A percentile compares a stretch with the other conserved stretches of the same genome.
phyloP scores from a whole-genome alignment of 2,329 filamentous ascomycete genomes.

The Colletotrichum liaoningense region DNA sequence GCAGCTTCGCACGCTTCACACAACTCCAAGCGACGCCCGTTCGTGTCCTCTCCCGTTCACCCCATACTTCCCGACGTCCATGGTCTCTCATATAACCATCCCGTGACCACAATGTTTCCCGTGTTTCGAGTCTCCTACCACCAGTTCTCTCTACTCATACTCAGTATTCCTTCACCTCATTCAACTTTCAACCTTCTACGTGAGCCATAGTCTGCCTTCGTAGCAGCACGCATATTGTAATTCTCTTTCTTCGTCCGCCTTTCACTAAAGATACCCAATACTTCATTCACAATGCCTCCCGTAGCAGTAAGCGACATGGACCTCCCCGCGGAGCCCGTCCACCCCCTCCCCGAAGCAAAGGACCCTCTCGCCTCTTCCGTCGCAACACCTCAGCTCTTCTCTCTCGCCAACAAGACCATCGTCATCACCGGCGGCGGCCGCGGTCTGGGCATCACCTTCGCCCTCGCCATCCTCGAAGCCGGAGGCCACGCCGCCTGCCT shows the following conservation, averaged over 20 bases:
- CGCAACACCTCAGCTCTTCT: conserved; percentile 51
- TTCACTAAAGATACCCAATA: conserved; percentile 6
- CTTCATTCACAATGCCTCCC: conserved; percentile 32
- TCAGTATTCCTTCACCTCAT: neutral
- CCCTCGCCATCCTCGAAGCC: conserved; percentile 60
- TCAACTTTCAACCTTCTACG: neutral
- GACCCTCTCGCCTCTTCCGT: conserved; percentile 45
- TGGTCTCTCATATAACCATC: conserved; percentile 13
- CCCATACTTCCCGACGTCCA: neutral
- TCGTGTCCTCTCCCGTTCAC: conserved; percentile 2
- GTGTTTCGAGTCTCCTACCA: neutral
- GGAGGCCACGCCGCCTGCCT: conserved; percentile 61
- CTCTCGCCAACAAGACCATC: conserved; percentile 55
- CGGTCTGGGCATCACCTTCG: conserved; percentile 62
- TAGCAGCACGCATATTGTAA: neutral
- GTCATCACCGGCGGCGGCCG: conserved; percentile 63
- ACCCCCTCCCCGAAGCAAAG: conserved; percentile 42
- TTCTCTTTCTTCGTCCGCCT: neutral
- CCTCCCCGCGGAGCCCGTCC: conserved; percentile 40
- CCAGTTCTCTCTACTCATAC: neutral
- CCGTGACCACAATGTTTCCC: conserved; percentile 9
- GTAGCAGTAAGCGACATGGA: conserved; percentile 44
- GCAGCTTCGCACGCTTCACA: neutral
- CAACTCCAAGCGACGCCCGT: conserved; percentile 29
- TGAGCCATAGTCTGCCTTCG: neutral